phyloP scores from a whole-genome alignment of 2,329 filamentous ascomycete species.

The Arthrobotrys iridis region DNA sequence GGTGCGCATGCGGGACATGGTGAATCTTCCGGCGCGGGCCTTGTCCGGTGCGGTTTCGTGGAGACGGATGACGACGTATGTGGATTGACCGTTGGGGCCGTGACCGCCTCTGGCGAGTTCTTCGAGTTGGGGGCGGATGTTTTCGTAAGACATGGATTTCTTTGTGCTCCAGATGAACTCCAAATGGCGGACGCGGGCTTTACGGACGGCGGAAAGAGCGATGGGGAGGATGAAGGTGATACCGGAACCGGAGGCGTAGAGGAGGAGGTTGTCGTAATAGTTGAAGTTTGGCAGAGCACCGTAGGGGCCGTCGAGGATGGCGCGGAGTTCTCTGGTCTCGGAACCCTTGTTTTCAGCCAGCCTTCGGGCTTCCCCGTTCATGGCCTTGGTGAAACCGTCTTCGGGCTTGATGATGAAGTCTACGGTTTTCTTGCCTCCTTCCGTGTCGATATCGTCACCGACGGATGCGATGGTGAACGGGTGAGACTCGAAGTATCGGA shows the following conservation, averaged over 20 bases:
- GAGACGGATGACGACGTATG: conserved; percentile 53
- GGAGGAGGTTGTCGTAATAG: conserved; percentile 44
- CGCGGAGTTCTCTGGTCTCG: conserved; percentile 42
- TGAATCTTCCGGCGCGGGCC: conserved; percentile 40
- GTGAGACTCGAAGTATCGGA: conserved; percentile 49
- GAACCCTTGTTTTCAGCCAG: conserved; percentile 15
- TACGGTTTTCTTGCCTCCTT: conserved; percentile 52
- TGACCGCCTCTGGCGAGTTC: conserved; percentile 48
- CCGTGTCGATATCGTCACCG: conserved; percentile 53
- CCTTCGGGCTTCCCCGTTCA: conserved; percentile 44
- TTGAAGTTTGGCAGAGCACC: conserved; percentile 53
- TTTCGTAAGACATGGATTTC: conserved; percentile 53
- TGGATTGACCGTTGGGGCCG: conserved; percentile 44
- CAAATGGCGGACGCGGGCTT: conserved; percentile 42
- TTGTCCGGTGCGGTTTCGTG: conserved; percentile 52
- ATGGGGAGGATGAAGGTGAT: conserved; percentile 53
- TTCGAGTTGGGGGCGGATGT: conserved; percentile 53
- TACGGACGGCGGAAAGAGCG: conserved; percentile 47
- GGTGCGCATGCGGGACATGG: conserved; percentile 36
- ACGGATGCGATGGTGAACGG: conserved; percentile 49
- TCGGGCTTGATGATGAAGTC: conserved; percentile 54
- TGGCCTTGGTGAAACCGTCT: conserved; percentile 48
- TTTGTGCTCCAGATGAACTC: conserved; percentile 54
- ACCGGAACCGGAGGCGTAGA: conserved; percentile 51
- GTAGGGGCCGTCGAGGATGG: conserved; percentile 51